phyloP scores from a whole-genome alignment of 139 green algal species.

The Tetraselmis chui region DNA sequence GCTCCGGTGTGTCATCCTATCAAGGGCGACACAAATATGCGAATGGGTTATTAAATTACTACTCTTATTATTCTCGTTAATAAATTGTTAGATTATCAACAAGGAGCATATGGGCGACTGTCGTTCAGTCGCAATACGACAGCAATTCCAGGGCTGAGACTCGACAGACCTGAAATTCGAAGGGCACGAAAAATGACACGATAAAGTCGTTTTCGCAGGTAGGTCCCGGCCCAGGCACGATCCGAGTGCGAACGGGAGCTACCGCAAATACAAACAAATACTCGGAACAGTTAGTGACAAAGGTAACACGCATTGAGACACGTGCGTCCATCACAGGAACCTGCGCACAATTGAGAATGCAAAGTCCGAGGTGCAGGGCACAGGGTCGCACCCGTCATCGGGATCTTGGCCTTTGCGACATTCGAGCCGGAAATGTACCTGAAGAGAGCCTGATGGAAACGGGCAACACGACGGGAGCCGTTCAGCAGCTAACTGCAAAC shows the following conservation, averaged over 20 bases:
- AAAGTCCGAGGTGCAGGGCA: conserved; percentile 19
- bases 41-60: too few relatives aligned
- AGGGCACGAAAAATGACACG: conserved; percentile 67
- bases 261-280: background rate
- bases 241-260: background rate
- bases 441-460: background rate
- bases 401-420: conserved; percentile 44
- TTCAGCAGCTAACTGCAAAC: too few relatives aligned
- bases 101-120: too few relatives aligned
- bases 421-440: conserved; percentile 55
- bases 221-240: conserved; percentile 18
- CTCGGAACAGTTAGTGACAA: background rate
- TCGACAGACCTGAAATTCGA: conserved; percentile 53
- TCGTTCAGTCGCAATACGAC: too few relatives aligned
- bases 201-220: conserved; percentile 59
- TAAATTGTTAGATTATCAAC: too few relatives aligned
- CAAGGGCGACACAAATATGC: too few relatives aligned
- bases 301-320: background rate
- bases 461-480: background rate
- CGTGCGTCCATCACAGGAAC: background rate
- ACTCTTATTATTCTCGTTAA: too few relatives aligned
- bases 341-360: background rate
- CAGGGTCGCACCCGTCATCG: conserved; percentile 45
- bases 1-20: background rate
- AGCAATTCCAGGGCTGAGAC: too few relatives aligned